Conservation (phyloP, 345 rosid species). For the Leavenworthia alabamica region DNA sequence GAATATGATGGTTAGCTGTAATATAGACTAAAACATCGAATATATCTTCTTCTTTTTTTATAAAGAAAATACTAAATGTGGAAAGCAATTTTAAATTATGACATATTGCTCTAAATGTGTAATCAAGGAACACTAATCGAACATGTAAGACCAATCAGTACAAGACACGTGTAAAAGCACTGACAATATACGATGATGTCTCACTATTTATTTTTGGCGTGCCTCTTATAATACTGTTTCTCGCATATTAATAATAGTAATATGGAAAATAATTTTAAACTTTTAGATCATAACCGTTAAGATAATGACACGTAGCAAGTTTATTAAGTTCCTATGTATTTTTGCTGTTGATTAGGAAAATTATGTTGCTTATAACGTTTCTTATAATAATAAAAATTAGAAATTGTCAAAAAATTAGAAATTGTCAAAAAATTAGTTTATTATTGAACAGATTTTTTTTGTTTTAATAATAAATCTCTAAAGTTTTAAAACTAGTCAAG, state of each 20-base stretch:
- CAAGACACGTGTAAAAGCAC: conserved; percentile 25
- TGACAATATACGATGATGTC: conserved; percentile 34
- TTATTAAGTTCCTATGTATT: neutral
- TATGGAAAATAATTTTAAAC: neutral
- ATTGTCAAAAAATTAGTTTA: too few relatives aligned
- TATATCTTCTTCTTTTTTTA: too few relatives aligned
- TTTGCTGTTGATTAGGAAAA: neutral
- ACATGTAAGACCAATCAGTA: conserved; percentile 3
- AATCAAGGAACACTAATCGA: neutral
- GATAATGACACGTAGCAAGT: neutral
- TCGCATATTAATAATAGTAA: neutral
- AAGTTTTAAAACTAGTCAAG: neutral
- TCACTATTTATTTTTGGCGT: neutral
- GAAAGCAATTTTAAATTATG: neutral
- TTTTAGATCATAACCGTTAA: neutral
- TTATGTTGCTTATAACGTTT: too few relatives aligned
- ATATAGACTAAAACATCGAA: too few relatives aligned
- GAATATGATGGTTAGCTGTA: too few relatives aligned
- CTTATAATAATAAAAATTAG: too few relatives aligned
- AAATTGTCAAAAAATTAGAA: too few relatives aligned
- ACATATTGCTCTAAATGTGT: too few relatives aligned
- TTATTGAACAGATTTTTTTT: too few relatives aligned
- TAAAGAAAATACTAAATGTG: too few relatives aligned
- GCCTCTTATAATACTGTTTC: conserved; percentile 4
- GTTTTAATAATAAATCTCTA: neutral